Evolutionary conservation across 352 stramenopile genomes (phyloP).

Genomic region (Phytophthora podocarpi): DNA sequence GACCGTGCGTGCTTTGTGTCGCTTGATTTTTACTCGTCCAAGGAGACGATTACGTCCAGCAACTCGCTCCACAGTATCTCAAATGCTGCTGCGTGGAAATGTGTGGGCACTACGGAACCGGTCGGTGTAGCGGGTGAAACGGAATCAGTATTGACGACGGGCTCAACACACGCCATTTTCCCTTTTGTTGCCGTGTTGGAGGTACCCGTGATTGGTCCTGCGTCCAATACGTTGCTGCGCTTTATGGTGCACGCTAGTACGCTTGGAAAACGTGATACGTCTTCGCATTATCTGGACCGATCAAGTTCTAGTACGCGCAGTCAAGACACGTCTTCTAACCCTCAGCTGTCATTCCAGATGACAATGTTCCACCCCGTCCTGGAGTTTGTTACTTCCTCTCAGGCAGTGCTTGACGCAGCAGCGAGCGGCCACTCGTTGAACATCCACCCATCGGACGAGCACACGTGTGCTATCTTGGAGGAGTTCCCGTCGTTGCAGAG

Average conservation of each 20-base stretch:
- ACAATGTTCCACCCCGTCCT: slow-evolving; percentile 87
- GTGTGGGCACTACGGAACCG: slow-evolving; percentile 80
- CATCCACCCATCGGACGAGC: slow-evolving; percentile 77
- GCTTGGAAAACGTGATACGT: slow-evolving; percentile 68
- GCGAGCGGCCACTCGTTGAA: slow-evolving; percentile 80
- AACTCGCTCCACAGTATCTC: slow-evolving; percentile 58
- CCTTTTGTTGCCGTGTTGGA: slow-evolving; percentile 88
- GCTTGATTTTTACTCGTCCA: slow-evolving; percentile 83
- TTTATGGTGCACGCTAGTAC: slow-evolving; percentile 88
- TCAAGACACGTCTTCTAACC: slow-evolving; percentile 45
- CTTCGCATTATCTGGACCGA: slow-evolving; percentile 45
- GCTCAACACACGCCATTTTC: slow-evolving; percentile 66
- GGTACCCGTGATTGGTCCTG: slow-evolving; percentile 78
- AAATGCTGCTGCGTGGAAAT: slow-evolving; percentile 77
- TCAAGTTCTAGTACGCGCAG: slow-evolving; percentile 47
- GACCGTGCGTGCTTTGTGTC: slow-evolving; percentile 85
- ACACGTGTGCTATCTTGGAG: slow-evolving; percentile 77
- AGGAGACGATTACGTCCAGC: slow-evolving; percentile 59
- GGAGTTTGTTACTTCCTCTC: slow-evolving; percentile 87
- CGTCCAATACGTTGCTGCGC: slow-evolving; percentile 83
- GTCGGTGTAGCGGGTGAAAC: slow-evolving; percentile 71
- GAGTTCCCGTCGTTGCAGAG: slow-evolving; percentile 67
- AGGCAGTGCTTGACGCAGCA: slow-evolving; percentile 82
- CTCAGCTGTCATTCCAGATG: slow-evolving; percentile 80
- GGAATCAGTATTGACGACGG: slow-evolving; percentile 64